A percentile compares a stretch with the other conserved stretches of the same genome.
Evolutionary conservation across 805 yeast species (phyloP).

Genomic region (Lachancea sp.): DNA sequence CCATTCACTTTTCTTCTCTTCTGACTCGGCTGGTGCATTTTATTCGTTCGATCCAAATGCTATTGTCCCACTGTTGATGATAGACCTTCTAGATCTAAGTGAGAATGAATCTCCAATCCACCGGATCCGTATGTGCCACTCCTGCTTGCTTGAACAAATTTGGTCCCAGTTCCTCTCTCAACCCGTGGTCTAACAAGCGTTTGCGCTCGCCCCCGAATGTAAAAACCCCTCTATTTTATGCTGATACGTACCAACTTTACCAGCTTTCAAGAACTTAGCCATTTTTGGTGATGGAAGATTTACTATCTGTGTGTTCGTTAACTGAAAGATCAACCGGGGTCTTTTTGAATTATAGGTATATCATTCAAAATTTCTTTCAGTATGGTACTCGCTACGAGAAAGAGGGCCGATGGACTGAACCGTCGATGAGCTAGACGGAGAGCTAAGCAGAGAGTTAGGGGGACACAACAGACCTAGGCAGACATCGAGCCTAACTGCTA

Average conservation of each 20-base stretch:
- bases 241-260: conserved; percentile 73
- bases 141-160: too few species aligned
- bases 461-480: too few species aligned
- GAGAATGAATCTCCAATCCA: too few species aligned
- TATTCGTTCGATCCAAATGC: too few species aligned
- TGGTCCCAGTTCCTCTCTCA: neutral
- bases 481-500: too few species aligned
- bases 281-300: conserved; percentile 40
- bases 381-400: neutral
- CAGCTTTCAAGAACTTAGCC: conserved; percentile 99
- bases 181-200: too few species aligned
- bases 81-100: too few species aligned
- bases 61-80: too few species aligned
- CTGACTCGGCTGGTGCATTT: too few species aligned
- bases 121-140: too few species aligned
- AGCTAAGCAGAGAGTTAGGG: too few species aligned
- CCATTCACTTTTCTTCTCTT: too few species aligned
- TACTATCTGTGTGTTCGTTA: conserved; percentile 18
- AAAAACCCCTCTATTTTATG: neutral
- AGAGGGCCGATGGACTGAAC: neutral
- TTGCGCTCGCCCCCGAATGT: neutral
- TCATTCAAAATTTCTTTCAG: conserved; percentile 5
- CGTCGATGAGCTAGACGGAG: neutral
- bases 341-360: conserved; percentile 2
- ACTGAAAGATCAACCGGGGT: conserved; percentile 4